A percentile compares a stretch with the other conserved stretches of the same genome.
Evolutionary conservation across 257 asterid genomes (phyloP).

Genomic region (Solanum rostratum): DNA sequence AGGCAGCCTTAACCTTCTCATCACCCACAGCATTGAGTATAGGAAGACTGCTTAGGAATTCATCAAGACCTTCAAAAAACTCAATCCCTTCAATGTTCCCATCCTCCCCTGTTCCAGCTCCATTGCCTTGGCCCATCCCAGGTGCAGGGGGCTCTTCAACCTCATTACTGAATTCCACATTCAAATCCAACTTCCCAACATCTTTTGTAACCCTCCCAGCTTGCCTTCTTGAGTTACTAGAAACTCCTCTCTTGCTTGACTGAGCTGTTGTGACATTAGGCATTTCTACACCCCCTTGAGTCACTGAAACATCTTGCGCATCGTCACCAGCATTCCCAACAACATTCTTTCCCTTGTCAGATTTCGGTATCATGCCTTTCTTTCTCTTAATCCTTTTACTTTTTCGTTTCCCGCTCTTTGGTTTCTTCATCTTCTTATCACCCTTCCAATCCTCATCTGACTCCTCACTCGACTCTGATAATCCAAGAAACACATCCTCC

Average conservation of each 20-base stretch:
- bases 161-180: slow-evolving; percentile 87
- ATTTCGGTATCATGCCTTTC: slow-evolving; percentile 32
- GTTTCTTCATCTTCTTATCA: slow-evolving; percentile 17
- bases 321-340: slow-evolving; percentile 4
- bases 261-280: slow-evolving; percentile 28
- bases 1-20: slow-evolving; percentile 78
- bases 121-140: slow-evolving; percentile 42
- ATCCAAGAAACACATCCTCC: slow-evolving; percentile 55
- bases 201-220: slow-evolving; percentile 63
- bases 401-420: slow-evolving; percentile 6
- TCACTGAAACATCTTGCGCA: slow-evolving; percentile 23
- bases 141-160: slow-evolving; percentile 57
- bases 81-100: slow-evolving; percentile 82
- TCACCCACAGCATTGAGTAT: slow-evolving; percentile 72
- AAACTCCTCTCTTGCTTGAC: slow-evolving; percentile 31
- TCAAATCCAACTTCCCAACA: slow-evolving; percentile 73
- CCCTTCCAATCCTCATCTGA: slow-evolving; percentile 61
- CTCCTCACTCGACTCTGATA: slow-evolving; percentile 53
- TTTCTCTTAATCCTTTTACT: slow-evolving; percentile 20
- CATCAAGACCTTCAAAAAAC: slow-evolving; percentile 96
- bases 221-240: slow-evolving; percentile 44
- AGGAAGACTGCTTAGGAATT: slow-evolving; percentile 83
- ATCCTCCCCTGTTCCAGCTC: slow-evolving; percentile 58
- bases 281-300: slow-evolving; percentile 32
- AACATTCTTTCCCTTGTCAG: slow-evolving; percentile 41